Evolutionary conservation across 805 yeast species (phyloP).

Genomic region (Trichomonascus vanleenenianus): DNA sequence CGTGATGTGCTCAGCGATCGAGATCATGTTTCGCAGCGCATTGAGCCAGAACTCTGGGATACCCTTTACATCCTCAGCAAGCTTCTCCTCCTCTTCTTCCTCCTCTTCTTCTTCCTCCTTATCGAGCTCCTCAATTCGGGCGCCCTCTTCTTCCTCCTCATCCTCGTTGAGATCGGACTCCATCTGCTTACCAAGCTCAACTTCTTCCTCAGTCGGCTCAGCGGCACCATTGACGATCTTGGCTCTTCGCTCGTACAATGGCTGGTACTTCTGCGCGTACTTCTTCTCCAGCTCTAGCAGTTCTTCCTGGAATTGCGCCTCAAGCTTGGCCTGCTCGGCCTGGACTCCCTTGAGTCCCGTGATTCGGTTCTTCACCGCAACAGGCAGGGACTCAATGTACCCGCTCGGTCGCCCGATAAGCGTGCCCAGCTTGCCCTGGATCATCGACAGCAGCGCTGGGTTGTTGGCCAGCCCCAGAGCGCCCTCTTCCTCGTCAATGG

Average conservation of each 20-base stretch:
- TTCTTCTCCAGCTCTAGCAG: slow-evolving; percentile 78
- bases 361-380: slow-evolving; percentile 64
- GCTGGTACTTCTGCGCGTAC: slow-evolving; percentile 63
- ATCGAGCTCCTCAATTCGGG: slow-evolving; percentile 30
- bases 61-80: slow-evolving; percentile 52
- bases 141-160: slow-evolving; percentile 36
- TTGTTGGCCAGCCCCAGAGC: slow-evolving; percentile 51
- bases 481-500: slow-evolving; percentile 62
- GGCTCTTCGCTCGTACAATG: slow-evolving; percentile 67
- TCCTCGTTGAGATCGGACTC: slow-evolving; percentile 48
- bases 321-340: slow-evolving; percentile 68
- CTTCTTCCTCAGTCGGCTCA: slow-evolving; percentile 74
- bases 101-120: slow-evolving; percentile 29
- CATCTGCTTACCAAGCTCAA: slow-evolving; percentile 67
- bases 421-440: slow-evolving; percentile 79
- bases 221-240: slow-evolving; percentile 60
- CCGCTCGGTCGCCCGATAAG: slow-evolving; percentile 84
- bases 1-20: slow-evolving; percentile 75
- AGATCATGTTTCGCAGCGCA: slow-evolving; percentile 78
- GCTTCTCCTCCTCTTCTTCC: slow-evolving; percentile 37
- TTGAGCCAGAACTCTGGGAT: slow-evolving; percentile 96
- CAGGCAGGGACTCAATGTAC: slow-evolving; percentile 71
- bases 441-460: slow-evolving; percentile 78
- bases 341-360: slow-evolving; percentile 78
- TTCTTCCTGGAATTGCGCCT: slow-evolving; percentile 87